Percentiles rank a stretch among this genome's conserved stretches.
These are phyloP conservation scores for Magnolia changhungtana DNA, from an alignment of 164 flowering plant species.

Conservation along the genomic window DNA sequence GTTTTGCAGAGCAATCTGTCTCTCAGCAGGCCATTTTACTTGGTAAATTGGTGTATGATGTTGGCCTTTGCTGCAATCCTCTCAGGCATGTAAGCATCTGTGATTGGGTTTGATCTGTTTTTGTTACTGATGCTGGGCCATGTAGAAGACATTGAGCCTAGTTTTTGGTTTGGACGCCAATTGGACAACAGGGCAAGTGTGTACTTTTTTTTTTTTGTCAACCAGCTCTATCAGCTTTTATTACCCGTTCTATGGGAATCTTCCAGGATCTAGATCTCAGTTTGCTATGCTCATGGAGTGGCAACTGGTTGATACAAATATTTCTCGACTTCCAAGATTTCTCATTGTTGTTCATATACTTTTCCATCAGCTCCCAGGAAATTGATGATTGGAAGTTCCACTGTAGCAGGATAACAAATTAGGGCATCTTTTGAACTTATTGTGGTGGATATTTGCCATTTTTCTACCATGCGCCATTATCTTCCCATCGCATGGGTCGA, in stretches of 20 bases:
- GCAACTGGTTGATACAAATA: too few species aligned
- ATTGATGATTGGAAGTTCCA: too few species aligned
- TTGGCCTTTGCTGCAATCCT: background rate
- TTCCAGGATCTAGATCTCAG: background rate
- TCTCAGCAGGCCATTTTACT: constrained; percentile 3
- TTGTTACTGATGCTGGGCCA: constrained; percentile 1
- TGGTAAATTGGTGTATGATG: constrained; percentile 1
- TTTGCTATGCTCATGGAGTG: background rate
- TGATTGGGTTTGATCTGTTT: background rate
- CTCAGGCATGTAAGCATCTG: background rate
- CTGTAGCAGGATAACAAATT: too few species aligned
- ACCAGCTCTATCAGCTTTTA: background rate
- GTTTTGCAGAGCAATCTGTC: constrained; percentile 7
- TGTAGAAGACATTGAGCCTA: background rate
- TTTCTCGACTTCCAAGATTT: too few species aligned
- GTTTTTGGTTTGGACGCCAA: background rate
- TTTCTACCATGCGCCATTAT: too few species aligned
- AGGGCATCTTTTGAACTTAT: too few species aligned
- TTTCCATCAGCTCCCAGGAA: too few species aligned
- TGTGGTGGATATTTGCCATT: too few species aligned
- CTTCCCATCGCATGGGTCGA: too few species aligned
- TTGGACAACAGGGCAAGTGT: background rate
- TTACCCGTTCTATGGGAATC: background rate
- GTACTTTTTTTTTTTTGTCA: background rate
- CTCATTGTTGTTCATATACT: too few species aligned